A percentile compares a stretch with the other conserved stretches of the same genome.
Evolutionary conservation across 345 rosid genomes (phyloP).

Genomic region (Garcia nutans): DNA sequence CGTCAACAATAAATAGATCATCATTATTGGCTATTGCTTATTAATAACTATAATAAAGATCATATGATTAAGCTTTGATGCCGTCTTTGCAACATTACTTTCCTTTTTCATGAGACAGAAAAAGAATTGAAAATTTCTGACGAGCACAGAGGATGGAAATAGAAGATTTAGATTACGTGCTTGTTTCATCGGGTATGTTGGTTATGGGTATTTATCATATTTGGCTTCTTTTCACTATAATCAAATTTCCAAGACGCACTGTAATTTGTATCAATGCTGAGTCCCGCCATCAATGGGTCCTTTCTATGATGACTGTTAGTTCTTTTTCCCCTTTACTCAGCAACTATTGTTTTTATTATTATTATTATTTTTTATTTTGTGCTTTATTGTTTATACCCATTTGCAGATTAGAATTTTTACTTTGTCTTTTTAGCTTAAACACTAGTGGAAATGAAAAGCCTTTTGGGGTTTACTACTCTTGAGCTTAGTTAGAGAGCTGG

Average conservation of each 20-base stretch:
- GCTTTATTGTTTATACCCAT: no score
- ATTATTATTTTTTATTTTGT: no score
- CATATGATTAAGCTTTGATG: no score
- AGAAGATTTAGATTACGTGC: slow-evolving; percentile 33
- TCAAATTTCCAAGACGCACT: slow-evolving; percentile 39
- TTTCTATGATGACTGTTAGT: slow-evolving; percentile 66
- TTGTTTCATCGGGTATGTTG: slow-evolving; percentile 42
- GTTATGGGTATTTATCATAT: slow-evolving; percentile 43
- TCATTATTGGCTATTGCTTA: no score
- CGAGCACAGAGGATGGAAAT: slow-evolving; percentile 28
- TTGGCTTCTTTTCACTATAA: slow-evolving; percentile 45
- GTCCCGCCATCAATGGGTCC: slow-evolving; percentile 82
- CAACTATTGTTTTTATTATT: neutral
- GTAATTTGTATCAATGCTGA: slow-evolving; percentile 78
- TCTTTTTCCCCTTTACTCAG: neutral
- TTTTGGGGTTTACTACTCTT: neutral
- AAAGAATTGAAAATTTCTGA: neutral
- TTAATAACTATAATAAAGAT: no score
- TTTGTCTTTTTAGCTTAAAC: no score
- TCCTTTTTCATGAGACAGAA: neutral
- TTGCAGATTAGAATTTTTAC: no score
- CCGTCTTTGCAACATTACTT: no score
- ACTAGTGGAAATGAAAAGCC: neutral
- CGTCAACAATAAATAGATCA: no score
- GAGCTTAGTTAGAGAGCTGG: neutral